Evolutionary conservation across 2,329 filamentous ascomycete genomes (phyloP).

Genomic region (Fusarium cyanostomum): DNA sequence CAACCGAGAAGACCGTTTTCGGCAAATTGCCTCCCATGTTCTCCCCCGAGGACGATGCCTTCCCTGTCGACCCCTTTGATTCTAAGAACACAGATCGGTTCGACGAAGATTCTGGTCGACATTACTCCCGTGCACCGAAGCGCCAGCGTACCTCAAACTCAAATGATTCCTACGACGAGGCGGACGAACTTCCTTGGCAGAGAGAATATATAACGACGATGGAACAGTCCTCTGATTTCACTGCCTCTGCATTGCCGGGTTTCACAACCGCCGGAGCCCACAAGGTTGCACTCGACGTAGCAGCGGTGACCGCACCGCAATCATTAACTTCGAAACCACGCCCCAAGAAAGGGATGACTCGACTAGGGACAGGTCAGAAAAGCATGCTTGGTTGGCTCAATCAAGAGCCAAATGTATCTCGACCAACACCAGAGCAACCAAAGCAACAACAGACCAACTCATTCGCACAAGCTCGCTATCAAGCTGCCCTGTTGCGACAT

Average conservation of each 20-base stretch:
- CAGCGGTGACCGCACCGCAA: conserved; percentile 30
- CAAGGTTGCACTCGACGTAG: conserved; percentile 51
- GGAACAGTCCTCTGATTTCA: conserved; percentile 67
- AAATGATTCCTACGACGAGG: conserved; percentile 19
- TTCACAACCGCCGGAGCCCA: conserved; percentile 72
- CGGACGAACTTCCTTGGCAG: conserved; percentile 50
- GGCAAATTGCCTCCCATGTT: conserved; percentile 63
- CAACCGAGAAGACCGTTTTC: conserved; percentile 64
- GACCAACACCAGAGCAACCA: conserved; percentile 19
- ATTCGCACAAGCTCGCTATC: conserved; percentile 38
- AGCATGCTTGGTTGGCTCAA: conserved; percentile 56
- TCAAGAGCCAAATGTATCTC: conserved; percentile 29
- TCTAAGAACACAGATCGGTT: conserved; percentile 41
- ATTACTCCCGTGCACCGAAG: conserved; percentile 42
- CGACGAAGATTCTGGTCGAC: conserved; percentile 26
- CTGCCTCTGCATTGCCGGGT: conserved; percentile 63
- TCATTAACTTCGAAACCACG: conserved; percentile 26
- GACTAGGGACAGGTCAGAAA: conserved; percentile 51
- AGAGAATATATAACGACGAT: conserved; percentile 68
- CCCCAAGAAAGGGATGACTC: conserved; percentile 43
- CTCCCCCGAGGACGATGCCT: conserved; percentile 72
- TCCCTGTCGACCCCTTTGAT: conserved; percentile 70
- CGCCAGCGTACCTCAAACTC: conserved; percentile 42
- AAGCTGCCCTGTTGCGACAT: conserved; percentile 40
- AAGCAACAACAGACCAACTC: conserved; percentile 29